Evolutionary conservation across 768 basidiomycete species (phyloP).

Genomic region (Russula brevipes): DNA sequence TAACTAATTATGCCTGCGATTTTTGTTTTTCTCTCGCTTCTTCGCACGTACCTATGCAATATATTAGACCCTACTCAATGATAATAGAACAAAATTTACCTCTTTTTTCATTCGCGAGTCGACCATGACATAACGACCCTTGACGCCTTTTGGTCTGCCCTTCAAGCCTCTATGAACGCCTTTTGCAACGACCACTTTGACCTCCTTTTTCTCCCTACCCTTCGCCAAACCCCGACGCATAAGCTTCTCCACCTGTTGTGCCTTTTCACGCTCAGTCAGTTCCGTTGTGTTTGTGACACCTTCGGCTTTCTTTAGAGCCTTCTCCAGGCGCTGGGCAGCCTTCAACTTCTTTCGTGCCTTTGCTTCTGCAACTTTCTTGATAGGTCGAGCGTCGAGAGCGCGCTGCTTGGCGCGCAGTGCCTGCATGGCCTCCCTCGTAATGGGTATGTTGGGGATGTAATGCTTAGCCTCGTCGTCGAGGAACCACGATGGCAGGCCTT

Average conservation of each 20-base stretch:
- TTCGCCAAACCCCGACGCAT: slow-evolving; percentile 76
- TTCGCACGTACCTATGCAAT: slow-evolving; percentile 64
- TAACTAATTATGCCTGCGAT: slow-evolving; percentile 43
- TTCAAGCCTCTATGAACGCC: slow-evolving; percentile 85
- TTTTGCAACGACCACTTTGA: slow-evolving; percentile 89
- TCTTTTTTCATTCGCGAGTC: slow-evolving; percentile 93
- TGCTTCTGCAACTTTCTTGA: slow-evolving; percentile 98
- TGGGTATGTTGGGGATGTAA: slow-evolving; percentile 92
- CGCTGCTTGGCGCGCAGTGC: slow-evolving; percentile 85
- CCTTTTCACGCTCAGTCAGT: slow-evolving; percentile 93
- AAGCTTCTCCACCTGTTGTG: slow-evolving; percentile 85
- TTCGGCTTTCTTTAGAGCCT: slow-evolving; percentile 94
- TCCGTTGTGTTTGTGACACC: slow-evolving; percentile 84
- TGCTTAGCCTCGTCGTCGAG: slow-evolving; percentile 91
- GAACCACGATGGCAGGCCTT: slow-evolving; percentile 93
- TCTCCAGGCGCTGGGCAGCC: slow-evolving; percentile 78
- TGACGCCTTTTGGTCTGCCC: slow-evolving; percentile 92
- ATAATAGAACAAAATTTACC: slow-evolving; percentile 39
- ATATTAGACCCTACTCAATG: slow-evolving; percentile 13
- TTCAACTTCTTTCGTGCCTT: slow-evolving; percentile 95
- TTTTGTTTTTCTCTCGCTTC: slow-evolving; percentile 72
- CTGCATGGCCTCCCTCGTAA: slow-evolving; percentile 91
- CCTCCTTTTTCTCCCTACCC: slow-evolving; percentile 65
- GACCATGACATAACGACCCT: slow-evolving; percentile 93
- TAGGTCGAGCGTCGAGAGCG: slow-evolving; percentile 91